These are phyloP conservation scores for Pythium biforme DNA, from an alignment of 352 stramenopile genomes.

Conservation along the genomic window DNA sequence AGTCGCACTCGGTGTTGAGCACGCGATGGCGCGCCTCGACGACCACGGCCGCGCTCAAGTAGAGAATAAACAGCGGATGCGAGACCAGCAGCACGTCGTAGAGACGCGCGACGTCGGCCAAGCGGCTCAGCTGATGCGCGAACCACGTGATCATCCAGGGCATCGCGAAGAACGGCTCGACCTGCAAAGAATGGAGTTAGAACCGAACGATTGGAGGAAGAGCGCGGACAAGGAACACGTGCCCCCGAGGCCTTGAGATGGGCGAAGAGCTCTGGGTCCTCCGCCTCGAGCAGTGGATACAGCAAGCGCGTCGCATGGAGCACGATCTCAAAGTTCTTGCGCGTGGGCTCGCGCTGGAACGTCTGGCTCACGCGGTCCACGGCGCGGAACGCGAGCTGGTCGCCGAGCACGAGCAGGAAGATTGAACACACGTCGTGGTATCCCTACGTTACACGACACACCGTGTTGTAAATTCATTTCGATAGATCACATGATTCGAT, in stretches of 20 bases:
- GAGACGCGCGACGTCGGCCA: slow-evolving; percentile 85
- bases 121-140: slow-evolving; percentile 88
- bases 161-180: slow-evolving; percentile 93
- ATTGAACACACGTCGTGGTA: slow-evolving; percentile 93
- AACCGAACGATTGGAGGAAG: no score
- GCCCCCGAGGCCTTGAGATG: slow-evolving; percentile 63
- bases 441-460: slow-evolving; percentile 53
- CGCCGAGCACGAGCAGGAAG: slow-evolving; percentile 75
- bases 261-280: slow-evolving; percentile 61
- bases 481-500: no score
- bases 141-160: slow-evolving; percentile 96
- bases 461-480: no score
- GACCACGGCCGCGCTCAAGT: slow-evolving; percentile 83
- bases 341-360: slow-evolving; percentile 90
- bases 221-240: no score
- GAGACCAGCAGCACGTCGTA: slow-evolving; percentile 94
- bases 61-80: slow-evolving; percentile 91
- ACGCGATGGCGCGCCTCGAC: slow-evolving; percentile 53
- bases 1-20: slow-evolving; percentile 72
- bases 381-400: slow-evolving; percentile 65
- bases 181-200: slow-evolving; percentile 39
- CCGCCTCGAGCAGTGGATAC: slow-evolving; percentile 63
- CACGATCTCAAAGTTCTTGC: slow-evolving; percentile 77
- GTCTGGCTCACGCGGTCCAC: slow-evolving; percentile 74
- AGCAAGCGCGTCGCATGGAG: slow-evolving; percentile 64